These are phyloP conservation scores for Aspergillus panamensis DNA, from an alignment of 495 filamentous ascomycete genomes.

Conservation along the genomic window DNA sequence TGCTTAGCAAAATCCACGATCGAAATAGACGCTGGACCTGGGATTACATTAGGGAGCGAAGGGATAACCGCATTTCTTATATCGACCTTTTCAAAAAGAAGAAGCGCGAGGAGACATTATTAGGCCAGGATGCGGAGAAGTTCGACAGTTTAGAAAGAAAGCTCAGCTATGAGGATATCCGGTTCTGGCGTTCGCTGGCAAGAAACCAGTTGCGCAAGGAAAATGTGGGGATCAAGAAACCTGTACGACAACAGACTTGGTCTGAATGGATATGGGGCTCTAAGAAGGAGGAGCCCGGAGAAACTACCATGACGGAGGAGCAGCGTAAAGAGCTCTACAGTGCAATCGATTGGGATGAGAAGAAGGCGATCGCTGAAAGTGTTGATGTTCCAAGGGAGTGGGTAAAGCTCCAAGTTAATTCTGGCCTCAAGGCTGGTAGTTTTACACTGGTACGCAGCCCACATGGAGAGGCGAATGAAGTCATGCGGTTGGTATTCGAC, in stretches of 20 bases:
- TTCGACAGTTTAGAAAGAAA: constrained; percentile 79
- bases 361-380: constrained; percentile 78
- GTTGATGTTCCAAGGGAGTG: constrained; percentile 88
- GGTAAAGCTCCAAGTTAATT: constrained; percentile 86
- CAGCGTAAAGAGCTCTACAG: constrained; percentile 95
- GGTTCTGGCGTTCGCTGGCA: constrained; percentile 93
- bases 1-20: constrained; percentile 91
- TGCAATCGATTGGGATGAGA: constrained; percentile 98
- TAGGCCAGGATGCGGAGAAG: constrained; percentile 64
- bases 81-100: constrained; percentile 92
- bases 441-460: constrained; percentile 90
- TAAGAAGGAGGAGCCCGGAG: constrained; percentile 66
- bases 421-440: constrained; percentile 84
- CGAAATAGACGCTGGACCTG: constrained; percentile 87
- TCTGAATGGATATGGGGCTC: constrained; percentile 82
- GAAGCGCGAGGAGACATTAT: constrained; percentile 73
- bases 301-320: constrained; percentile 83
- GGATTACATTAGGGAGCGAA: constrained; percentile 86
- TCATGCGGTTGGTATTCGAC: constrained; percentile 89
- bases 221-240: constrained; percentile 75
- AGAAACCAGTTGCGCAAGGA: constrained; percentile 94
- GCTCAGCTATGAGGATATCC: constrained; percentile 88
- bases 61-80: constrained; percentile 85
- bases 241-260: constrained; percentile 69
- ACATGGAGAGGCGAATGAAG: constrained; percentile 70